Evolutionary conservation across 306 rosid species (phyloP).

Genomic region (Cucumis melo): DNA sequence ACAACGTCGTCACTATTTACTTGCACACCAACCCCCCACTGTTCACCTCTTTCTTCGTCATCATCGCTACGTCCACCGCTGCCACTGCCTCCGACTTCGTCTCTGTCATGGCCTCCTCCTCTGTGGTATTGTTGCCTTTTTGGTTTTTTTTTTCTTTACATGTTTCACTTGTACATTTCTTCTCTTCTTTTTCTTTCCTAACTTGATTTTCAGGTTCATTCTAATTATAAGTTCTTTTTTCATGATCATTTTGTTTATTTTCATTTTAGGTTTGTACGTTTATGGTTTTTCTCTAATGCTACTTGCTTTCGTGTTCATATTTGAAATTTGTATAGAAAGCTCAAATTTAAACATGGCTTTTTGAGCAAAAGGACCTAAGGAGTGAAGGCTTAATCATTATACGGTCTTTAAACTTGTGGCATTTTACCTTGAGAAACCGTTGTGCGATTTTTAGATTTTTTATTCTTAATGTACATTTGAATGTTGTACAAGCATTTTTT

Average conservation of each 20-base stretch:
- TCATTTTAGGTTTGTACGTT: not conserved
- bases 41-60: too few relatives aligned
- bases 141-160: not conserved
- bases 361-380: slow-evolving; percentile 69
- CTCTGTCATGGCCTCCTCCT: too few relatives aligned
- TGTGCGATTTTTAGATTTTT: not conserved
- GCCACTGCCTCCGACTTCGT: too few relatives aligned
- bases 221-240: slow-evolving; percentile 48
- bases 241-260: not conserved
- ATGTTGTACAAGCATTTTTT: not conserved
- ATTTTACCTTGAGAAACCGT: not conserved
- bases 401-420: slow-evolving; percentile 7
- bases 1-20: too few relatives aligned
- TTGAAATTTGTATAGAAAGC: slow-evolving; percentile 41
- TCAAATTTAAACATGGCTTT: slow-evolving; percentile 75
- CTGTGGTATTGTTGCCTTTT: not conserved
- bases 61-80: too few relatives aligned
- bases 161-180: slow-evolving; percentile 5
- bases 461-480: not conserved
- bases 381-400: slow-evolving; percentile 79
- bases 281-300: not conserved
- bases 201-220: slow-evolving; percentile 88
- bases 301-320: not conserved
- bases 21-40: too few relatives aligned
- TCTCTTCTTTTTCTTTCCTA: not conserved